Evolutionary conservation across 495 filamentous ascomycete species (phyloP).

Genomic region (Polyplosphaeria fusca): DNA sequence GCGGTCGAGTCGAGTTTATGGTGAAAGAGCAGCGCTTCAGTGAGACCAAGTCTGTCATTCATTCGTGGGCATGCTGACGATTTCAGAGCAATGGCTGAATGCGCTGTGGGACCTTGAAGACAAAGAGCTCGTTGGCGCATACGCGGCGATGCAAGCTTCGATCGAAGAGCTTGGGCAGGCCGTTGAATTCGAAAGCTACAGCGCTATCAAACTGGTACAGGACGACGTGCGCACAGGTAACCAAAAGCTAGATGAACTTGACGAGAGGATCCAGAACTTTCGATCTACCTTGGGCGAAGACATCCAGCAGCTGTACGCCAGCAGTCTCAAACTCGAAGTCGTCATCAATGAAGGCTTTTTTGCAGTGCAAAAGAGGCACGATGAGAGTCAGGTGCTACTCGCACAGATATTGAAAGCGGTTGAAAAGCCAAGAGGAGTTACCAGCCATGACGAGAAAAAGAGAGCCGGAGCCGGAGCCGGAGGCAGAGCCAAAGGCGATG

Average conservation of each 20-base stretch:
- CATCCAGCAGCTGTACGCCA: neutral
- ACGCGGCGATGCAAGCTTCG: neutral
- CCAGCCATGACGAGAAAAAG: too few species aligned
- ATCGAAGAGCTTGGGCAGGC: constrained; percentile 4
- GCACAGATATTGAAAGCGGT: too few species aligned
- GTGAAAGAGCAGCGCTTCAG: neutral
- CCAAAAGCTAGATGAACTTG: neutral
- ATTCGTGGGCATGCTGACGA: neutral
- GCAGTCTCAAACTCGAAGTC: neutral
- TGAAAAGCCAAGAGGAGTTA: too few species aligned
- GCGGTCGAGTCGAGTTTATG: neutral
- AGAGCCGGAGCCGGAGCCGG: too few species aligned
- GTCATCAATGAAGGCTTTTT: too few species aligned
- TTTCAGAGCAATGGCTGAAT: constrained; percentile 3
- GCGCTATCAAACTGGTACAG: neutral
- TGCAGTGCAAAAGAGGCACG: too few species aligned
- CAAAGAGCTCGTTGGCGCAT: neutral
- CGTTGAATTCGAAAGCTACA: neutral
- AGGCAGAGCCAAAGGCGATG: neutral
- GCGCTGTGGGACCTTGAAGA: neutral
- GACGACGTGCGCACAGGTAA: neutral
- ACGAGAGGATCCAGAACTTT: neutral
- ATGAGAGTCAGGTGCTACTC: too few species aligned
- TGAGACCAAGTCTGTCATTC: neutral
- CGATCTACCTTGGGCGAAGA: neutral